These are phyloP conservation scores for Populus deltoides DNA, from an alignment of 345 rosid species.

Conservation along the genomic window DNA sequence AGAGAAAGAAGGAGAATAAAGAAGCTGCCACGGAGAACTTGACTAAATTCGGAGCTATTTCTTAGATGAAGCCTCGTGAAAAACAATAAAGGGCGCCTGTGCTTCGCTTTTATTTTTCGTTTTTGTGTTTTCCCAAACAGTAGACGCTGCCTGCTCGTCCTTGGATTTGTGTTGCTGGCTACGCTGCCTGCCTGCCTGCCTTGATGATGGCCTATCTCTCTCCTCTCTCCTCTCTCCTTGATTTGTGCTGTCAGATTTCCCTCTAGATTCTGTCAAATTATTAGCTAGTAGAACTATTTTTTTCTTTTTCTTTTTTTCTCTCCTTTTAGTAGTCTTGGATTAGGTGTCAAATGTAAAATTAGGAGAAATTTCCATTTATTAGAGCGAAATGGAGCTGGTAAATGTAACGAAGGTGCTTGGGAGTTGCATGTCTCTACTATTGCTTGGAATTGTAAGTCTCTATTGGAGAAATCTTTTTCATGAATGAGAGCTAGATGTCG, in stretches of 20 bases:
- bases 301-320: not conserved
- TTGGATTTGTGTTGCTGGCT: not conserved
- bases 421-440: no score
- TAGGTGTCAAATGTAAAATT: not conserved
- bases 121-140: not conserved
- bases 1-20: not conserved
- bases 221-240: no score
- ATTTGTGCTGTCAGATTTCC: not conserved
- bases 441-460: no score
- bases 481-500: not conserved
- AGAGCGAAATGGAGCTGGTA: no score
- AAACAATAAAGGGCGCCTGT: not conserved
- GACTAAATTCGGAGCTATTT: not conserved
- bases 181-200: not conserved
- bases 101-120: not conserved
- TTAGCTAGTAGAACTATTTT: not conserved
- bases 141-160: not conserved
- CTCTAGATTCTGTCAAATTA: not conserved
- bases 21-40: slow-evolving; percentile 7
- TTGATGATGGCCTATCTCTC: no score
- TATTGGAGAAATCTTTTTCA: no score
- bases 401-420: no score
- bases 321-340: not conserved
- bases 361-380: no score
- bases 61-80: not conserved